A percentile compares a stretch with the other conserved stretches of the same genome.
These are phyloP conservation scores for Eucalyptus regnans DNA, from an alignment of 345 rosid genomes.

Conservation along the genomic window DNA sequence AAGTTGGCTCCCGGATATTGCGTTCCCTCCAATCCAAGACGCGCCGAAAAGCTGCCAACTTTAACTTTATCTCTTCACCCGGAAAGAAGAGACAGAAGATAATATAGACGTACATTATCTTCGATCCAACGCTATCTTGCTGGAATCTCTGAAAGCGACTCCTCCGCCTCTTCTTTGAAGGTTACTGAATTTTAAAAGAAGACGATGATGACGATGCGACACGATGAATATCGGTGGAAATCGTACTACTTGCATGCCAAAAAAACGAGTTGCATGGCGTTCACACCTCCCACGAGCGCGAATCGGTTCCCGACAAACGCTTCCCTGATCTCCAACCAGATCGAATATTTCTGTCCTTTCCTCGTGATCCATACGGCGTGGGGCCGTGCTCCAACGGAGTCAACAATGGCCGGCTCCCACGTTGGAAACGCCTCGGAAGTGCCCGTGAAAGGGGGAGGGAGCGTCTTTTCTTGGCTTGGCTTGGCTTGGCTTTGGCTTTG, in stretches of 20 bases:
- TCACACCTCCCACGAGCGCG: neutral
- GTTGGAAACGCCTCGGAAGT: neutral
- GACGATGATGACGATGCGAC: neutral
- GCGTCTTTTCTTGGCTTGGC: neutral
- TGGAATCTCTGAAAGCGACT: neutral
- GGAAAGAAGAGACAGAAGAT: neutral
- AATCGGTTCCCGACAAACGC: neutral
- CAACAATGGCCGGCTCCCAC: neutral
- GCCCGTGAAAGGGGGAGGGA: neutral
- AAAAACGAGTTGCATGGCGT: neutral
- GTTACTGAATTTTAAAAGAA: neutral
- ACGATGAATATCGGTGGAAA: neutral
- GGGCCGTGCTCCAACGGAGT: rapidly evolving
- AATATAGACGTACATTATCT: neutral
- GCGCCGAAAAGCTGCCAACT: neutral
- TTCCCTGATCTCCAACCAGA: neutral
- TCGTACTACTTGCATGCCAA: neutral
- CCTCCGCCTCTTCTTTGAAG: neutral
- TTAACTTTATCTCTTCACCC: neutral
- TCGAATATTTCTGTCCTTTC: neutral
- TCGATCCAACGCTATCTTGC: neutral
- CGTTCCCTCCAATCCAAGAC: neutral
- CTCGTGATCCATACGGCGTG: neutral
- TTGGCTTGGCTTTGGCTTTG: too few relatives aligned
- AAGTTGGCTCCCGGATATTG: neutral